Evolutionary conservation across 2,329 filamentous ascomycete species (phyloP), one percentile per base, ranked within the genome.

Genomic region (Spiromastix sp.): DNA sequence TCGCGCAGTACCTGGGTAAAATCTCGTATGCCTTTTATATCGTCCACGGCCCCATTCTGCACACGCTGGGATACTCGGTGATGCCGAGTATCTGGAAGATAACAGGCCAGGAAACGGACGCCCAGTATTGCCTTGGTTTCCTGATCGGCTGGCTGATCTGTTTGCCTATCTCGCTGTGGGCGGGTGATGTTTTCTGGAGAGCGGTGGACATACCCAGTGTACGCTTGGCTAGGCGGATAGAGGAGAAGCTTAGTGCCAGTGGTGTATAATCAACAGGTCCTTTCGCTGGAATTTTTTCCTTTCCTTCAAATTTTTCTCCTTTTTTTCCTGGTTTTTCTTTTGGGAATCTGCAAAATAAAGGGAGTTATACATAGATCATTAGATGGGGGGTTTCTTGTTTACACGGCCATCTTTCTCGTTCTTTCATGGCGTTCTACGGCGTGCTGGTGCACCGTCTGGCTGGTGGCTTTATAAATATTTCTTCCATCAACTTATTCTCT

Each of bases 111-210:
- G 51, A 60, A 34, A 58, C 54, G 1, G 41, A 62, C 32, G 48
- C 55, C 17, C 52, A 57, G 34, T 64, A 61, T 38, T 56, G 59
- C 30, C 34, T 57, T 11, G 61, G 58, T 1, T 61, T 61, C 32
- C 36, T 60, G 5, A 49, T 63, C 19, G 58, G 59, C 12, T 63
- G 60, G 50, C 22, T 50, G 19, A 51, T 63, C 25, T 61, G 60
- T 37, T 43, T 64, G 3, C 48, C 55, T 5, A 36, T 63, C 18
- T 52, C 68, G 1, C 57, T 77, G 4, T 77, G 72, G 65, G 59
- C 64, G 4, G 68, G 70, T 2, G 74, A 79, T 50, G 38, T 79
- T 3, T 77, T 77, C 46, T 77, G 72, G 70, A 62, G 72, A 18
- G 54, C 55, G 1, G 61, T 79, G 4, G 75, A 79, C 50, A 52